phyloP scores from a whole-genome alignment of 257 asterid genomes.

The Orobanche coerulescens region DNA sequence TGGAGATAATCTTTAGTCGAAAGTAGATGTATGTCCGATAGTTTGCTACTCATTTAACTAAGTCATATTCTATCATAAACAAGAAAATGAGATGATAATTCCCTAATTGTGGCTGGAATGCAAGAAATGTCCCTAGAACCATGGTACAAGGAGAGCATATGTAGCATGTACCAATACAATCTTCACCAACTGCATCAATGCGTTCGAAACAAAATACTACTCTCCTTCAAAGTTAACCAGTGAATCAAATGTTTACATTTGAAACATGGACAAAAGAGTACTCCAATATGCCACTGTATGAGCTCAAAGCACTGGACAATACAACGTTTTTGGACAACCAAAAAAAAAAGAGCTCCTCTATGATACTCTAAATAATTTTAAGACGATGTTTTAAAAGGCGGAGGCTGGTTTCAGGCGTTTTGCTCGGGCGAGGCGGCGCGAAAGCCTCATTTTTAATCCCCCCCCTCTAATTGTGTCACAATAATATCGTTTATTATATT shows the following conservation, averaged over 20 bases:
- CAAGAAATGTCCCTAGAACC: background rate
- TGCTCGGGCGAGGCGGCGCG: no score
- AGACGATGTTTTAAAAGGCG: no score
- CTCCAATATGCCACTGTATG: background rate
- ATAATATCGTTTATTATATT: no score
- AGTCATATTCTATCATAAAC: background rate
- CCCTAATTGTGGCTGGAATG: background rate
- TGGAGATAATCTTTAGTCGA: background rate
- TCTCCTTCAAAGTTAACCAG: background rate
- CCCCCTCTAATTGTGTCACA: no score
- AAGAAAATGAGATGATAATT: background rate
- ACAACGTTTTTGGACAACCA: background rate
- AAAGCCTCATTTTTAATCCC: no score
- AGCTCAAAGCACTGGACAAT: background rate
- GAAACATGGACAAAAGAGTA: background rate
- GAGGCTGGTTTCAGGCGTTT: no score
- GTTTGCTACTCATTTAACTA: background rate
- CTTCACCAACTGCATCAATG: background rate
- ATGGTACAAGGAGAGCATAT: background rate
- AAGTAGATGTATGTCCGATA: slow-evolving; percentile 5
- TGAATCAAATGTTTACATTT: background rate
- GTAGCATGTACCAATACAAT: background rate
- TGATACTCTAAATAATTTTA: background rate
- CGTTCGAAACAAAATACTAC: background rate
- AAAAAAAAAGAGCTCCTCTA: background rate